Conservation (phyloP, 192 early-diverging fungal genomes). For the Jimgerdemannia lactiflua region DNA sequence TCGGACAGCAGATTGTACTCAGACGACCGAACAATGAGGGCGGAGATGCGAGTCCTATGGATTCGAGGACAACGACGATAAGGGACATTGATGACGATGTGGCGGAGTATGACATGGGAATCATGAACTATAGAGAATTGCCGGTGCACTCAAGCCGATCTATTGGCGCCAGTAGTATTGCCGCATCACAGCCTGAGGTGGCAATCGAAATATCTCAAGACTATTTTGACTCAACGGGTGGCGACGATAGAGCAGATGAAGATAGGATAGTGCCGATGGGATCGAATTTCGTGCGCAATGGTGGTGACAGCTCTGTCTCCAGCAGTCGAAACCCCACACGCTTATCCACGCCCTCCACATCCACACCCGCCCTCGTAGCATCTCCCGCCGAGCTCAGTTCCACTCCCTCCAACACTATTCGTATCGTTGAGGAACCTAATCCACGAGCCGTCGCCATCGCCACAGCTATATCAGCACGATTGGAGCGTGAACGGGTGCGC, state of each 20-base stretch:
- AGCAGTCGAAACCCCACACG: conserved; percentile 1
- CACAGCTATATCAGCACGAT: neutral
- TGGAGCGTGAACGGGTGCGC: neutral
- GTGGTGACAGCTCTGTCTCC: neutral
- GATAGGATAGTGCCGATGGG: too few species aligned
- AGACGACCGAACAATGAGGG: conserved; percentile 14
- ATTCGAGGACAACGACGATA: neutral
- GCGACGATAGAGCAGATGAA: too few species aligned
- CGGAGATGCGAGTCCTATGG: neutral
- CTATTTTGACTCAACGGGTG: neutral
- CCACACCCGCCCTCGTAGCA: neutral
- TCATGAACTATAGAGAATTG: conserved; percentile 8
- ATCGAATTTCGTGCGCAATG: neutral
- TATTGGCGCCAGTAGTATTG: conserved; percentile 22
- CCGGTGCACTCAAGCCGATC: conserved; percentile 20
- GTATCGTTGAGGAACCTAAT: neutral
- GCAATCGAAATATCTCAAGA: neutral
- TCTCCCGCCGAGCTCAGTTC: conserved; percentile 2
- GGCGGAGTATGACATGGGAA: conserved; percentile 4
- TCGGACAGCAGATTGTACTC: conserved; percentile 18
- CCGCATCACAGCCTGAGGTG: neutral
- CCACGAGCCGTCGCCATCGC: neutral
- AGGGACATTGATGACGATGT: neutral
- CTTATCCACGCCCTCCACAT: conserved; percentile 3
- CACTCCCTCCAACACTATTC: conserved; percentile 16